Percentiles rank a stretch among this genome's conserved stretches.
Conservation (phyloP, 139 green algal genomes). For the Raphidocelis subcapitata region DNA sequence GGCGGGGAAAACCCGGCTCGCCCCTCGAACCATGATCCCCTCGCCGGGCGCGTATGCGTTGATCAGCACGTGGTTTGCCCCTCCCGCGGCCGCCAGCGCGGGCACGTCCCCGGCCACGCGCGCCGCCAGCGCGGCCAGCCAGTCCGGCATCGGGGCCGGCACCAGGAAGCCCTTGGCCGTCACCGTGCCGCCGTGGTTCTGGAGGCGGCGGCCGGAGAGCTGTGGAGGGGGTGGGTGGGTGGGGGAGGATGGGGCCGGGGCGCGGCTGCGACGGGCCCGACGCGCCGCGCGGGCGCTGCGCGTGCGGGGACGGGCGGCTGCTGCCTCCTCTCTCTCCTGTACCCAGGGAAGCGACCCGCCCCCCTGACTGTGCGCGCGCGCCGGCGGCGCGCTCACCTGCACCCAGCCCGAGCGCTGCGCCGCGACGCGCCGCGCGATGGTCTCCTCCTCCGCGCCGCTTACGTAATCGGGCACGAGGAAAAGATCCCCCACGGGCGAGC, state of each 20-base stretch:
- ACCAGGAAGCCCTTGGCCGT: constrained; percentile 59
- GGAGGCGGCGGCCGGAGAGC: constrained; percentile 59
- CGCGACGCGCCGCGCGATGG: constrained; percentile 20
- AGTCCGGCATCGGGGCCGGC: constrained; percentile 48
- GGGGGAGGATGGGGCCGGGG: not conserved
- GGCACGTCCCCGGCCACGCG: constrained; percentile 31
- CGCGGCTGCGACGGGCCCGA: not conserved
- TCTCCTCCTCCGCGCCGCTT: constrained; percentile 30
- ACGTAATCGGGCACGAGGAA: constrained; percentile 54
- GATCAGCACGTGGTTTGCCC: constrained; percentile 69
- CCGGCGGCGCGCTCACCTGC: constrained; percentile 32
- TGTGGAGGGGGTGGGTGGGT: constrained; percentile 15
- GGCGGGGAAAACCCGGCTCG: not conserved
- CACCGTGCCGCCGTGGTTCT: constrained; percentile 62
- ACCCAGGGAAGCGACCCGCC: not conserved
- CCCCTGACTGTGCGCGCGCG: not conserved
- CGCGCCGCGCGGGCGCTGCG: not conserved
- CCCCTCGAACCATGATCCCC: constrained; percentile 59
- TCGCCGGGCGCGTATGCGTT: constrained; percentile 64
- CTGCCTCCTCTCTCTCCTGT: not conserved
- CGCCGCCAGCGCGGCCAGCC: constrained; percentile 39
- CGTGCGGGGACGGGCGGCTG: not conserved
- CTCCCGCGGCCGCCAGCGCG: constrained; percentile 29
- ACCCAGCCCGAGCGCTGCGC: constrained; percentile 46
- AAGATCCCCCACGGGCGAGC: not conserved